These are phyloP conservation scores for Elaeagnus macrophylla DNA, from an alignment of 306 rosid species.

Conservation along the genomic window DNA sequence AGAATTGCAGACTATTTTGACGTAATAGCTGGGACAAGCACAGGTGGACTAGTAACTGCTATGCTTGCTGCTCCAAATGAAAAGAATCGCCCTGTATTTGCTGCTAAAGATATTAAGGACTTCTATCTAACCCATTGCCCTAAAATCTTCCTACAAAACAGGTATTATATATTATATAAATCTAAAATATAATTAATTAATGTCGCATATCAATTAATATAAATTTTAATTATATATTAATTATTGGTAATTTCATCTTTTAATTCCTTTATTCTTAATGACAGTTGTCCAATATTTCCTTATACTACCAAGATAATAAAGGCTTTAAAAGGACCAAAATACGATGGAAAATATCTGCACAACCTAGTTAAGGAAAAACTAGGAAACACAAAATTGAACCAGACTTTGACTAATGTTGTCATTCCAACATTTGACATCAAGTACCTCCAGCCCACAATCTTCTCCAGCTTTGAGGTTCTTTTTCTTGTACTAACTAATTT, in stretches of 20 bases:
- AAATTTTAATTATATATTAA: too few species aligned
- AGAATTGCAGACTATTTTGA: slow-evolving; percentile 32
- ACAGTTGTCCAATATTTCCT: slow-evolving; percentile 22
- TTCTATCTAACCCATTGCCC: slow-evolving; percentile 49
- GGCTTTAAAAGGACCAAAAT: slow-evolving; percentile 55
- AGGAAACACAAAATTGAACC: slow-evolving; percentile 41
- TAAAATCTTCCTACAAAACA: slow-evolving; percentile 44
- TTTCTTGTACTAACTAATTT: neutral
- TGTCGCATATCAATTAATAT: too few species aligned
- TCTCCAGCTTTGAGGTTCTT: slow-evolving; percentile 50
- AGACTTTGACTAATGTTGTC: slow-evolving; percentile 59
- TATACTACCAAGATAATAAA: slow-evolving; percentile 6
- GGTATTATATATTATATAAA: slow-evolving; percentile 5
- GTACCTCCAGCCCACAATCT: slow-evolving; percentile 44
- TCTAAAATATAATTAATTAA: neutral
- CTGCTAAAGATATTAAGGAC: slow-evolving; percentile 52
- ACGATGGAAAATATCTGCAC: slow-evolving; percentile 61
- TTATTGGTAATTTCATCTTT: neutral
- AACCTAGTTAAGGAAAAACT: slow-evolving; percentile 37
- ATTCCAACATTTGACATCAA: slow-evolving; percentile 53
- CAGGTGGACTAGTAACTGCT: slow-evolving; percentile 33
- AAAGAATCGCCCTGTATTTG: slow-evolving; percentile 48
- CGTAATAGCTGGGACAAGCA: slow-evolving; percentile 35
- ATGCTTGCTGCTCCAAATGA: slow-evolving; percentile 42
- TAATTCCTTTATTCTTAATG: too few species aligned